Percentiles rank a stretch among this genome's conserved stretches.
Evolutionary conservation across 192 early-diverging fungal species (phyloP).

Genomic region (Linnemannia hyalina): DNA sequence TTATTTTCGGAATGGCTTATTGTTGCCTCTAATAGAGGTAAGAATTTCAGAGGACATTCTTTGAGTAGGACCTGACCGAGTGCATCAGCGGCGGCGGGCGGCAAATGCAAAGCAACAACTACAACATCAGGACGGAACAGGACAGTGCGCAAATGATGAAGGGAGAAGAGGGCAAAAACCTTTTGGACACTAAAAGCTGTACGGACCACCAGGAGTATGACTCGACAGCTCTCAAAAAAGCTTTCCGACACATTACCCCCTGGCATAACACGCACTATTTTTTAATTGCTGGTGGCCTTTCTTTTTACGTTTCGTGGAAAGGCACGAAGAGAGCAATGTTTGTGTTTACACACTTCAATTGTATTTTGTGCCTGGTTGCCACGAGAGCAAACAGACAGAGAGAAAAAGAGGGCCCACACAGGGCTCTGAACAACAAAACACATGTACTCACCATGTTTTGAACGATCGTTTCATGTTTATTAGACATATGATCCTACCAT

Average conservation of each 20-base stretch:
- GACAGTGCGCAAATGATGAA: background rate
- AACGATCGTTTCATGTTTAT: slow-evolving; percentile 59
- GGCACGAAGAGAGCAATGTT: background rate
- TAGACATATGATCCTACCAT: slow-evolving; percentile 99
- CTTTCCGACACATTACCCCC: background rate
- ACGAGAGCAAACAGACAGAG: background rate
- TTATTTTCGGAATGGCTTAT: background rate
- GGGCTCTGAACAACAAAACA: slow-evolving; percentile 3
- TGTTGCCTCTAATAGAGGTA: background rate
- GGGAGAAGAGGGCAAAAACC: background rate
- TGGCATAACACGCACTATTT: background rate
- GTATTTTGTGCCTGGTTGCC: background rate
- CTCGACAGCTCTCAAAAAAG: slow-evolving; percentile 3
- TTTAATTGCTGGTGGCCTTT: background rate
- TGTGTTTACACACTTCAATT: background rate
- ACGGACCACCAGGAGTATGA: background rate
- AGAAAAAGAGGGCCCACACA: background rate
- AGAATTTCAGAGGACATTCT: background rate
- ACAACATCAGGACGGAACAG: background rate
- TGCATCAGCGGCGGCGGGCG: background rate
- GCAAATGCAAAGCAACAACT: background rate
- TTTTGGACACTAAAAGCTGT: background rate
- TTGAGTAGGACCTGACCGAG: background rate
- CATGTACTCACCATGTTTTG: slow-evolving; percentile 39
- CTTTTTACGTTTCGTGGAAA: slow-evolving; percentile 2